Evolutionary conservation across 305 asterid species (phyloP).

Genomic region (Solanum hybrid): DNA sequence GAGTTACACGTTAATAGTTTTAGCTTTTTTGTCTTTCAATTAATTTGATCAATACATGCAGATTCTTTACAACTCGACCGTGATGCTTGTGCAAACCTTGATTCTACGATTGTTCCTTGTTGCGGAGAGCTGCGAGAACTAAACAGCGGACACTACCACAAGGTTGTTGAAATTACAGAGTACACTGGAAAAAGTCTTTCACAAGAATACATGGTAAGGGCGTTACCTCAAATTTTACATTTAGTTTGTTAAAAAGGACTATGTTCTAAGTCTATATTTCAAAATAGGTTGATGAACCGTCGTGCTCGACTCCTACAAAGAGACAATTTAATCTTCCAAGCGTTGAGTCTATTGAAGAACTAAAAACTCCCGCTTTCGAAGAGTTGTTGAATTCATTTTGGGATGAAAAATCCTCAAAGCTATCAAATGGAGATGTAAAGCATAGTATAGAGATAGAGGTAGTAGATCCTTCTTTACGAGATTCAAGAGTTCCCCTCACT

Average conservation of each 20-base stretch:
- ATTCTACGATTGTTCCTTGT: conserved; percentile 79
- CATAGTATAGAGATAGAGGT: conserved; percentile 50
- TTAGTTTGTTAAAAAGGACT: background rate
- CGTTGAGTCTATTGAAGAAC: conserved; percentile 72
- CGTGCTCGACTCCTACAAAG: conserved; percentile 81
- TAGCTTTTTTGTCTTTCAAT: background rate
- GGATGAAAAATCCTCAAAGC: conserved; percentile 72
- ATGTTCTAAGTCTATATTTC: background rate
- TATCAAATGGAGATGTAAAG: conserved; percentile 66
- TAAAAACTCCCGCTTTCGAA: conserved; percentile 72
- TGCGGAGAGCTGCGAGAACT: conserved; percentile 74
- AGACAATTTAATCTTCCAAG: conserved; percentile 70
- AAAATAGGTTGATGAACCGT: conserved; percentile 80
- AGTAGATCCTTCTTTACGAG: conserved; percentile 44
- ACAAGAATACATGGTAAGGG: conserved; percentile 72
- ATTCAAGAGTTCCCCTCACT: conserved; percentile 73
- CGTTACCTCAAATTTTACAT: background rate
- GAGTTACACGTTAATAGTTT: background rate
- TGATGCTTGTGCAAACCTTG: conserved; percentile 74
- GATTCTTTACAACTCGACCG: conserved; percentile 91
- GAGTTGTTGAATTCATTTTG: conserved; percentile 72
- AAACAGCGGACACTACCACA: conserved; percentile 71
- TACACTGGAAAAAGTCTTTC: conserved; percentile 83
- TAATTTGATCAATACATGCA: conserved; percentile 19
- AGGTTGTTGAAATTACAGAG: conserved; percentile 71